Evolutionary conservation across 495 filamentous ascomycete species (phyloP).

Genomic region (Lasiosphaeria ovina): DNA sequence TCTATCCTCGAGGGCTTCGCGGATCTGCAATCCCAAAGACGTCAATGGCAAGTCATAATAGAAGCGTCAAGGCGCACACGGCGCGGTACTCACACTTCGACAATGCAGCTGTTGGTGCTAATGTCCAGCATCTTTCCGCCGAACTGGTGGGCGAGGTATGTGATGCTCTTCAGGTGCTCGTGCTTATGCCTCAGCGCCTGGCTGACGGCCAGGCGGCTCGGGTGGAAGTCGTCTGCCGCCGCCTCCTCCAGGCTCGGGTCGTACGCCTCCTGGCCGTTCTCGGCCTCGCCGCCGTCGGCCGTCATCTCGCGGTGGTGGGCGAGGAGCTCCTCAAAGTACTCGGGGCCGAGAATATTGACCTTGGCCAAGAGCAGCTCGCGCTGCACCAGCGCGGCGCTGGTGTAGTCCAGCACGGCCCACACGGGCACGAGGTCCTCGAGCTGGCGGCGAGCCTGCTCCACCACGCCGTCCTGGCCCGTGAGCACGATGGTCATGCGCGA

Average conservation of each 20-base stretch:
- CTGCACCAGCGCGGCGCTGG: conserved; percentile 87
- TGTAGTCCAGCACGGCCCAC: conserved; percentile 98
- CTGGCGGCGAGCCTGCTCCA: conserved; percentile 94
- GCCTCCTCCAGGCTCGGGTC: conserved; percentile 37
- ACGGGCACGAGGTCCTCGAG: conserved; percentile 95
- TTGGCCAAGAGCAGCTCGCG: conserved; percentile 95
- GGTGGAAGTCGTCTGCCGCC: conserved; percentile 72
- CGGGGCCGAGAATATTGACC: conserved; percentile 89
- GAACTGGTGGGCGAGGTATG: conserved; percentile 94
- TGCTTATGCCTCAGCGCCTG: conserved; percentile 94
- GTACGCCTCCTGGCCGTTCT: conserved; percentile 33
- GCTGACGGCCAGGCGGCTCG: conserved; percentile 74
- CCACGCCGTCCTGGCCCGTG: conserved; percentile 91
- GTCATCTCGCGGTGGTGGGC: conserved; percentile 85
- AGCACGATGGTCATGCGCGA: conserved; percentile 99
- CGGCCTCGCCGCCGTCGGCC: conserved; percentile 31
- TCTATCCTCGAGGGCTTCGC: conserved; percentile 94
- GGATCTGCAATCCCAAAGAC: conserved; percentile 54
- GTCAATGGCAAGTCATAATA: conserved; percentile 1
- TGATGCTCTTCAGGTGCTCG: conserved; percentile 92
- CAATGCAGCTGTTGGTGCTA: conserved; percentile 95
- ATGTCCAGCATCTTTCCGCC: conserved; percentile 97
- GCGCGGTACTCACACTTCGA: conserved; percentile 74
- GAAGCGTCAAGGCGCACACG: background rate
- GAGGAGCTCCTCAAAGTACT: conserved; percentile 95